A percentile compares a stretch with the other conserved stretches of the same genome.
Evolutionary conservation across 2,329 filamentous ascomycete species (phyloP).

Genomic region (Lachnellula suecica): DNA sequence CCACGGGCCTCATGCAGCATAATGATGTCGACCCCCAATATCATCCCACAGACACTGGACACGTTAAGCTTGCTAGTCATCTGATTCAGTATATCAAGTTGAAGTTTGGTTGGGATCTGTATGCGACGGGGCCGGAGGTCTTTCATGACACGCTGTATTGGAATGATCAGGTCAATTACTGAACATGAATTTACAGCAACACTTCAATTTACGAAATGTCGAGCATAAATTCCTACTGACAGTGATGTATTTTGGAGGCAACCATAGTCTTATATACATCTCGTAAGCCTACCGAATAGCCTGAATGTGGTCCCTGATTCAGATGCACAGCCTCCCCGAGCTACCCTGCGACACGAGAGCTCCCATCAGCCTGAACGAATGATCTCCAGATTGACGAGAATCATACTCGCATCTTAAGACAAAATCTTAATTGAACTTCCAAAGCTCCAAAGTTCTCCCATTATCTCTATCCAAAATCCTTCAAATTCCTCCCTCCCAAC

Average conservation of each 20-base stretch:
- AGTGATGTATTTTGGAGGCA: too few relatives aligned
- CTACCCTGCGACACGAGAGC: slow-evolving; percentile 13
- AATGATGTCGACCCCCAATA: slow-evolving; percentile 59
- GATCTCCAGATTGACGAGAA: not conserved
- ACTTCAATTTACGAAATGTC: not conserved
- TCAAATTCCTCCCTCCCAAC: not conserved
- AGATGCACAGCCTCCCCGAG: slow-evolving; percentile 16
- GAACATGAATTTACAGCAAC: not conserved
- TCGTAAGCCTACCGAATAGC: slow-evolving; percentile 2
- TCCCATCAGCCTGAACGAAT: slow-evolving; percentile 8
- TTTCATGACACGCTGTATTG: slow-evolving; percentile 50
- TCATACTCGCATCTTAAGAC: not conserved
- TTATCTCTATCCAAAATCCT: not conserved
- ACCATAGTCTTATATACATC: not conserved
- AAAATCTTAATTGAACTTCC: slow-evolving; percentile 2
- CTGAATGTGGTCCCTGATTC: slow-evolving; percentile 10
- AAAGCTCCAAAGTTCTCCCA: too few relatives aligned
- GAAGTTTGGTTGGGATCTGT: slow-evolving; percentile 55
- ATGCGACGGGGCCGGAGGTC: slow-evolving; percentile 54
- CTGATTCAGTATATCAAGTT: slow-evolving; percentile 56
- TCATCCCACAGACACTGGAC: slow-evolving; percentile 61
- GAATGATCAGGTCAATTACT: slow-evolving; percentile 43
- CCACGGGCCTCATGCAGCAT: slow-evolving; percentile 58
- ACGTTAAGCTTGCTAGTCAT: slow-evolving; percentile 60
- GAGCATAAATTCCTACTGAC: not conserved